Evolutionary conservation across 345 rosid species (phyloP), one percentile per base, ranked within the genome.

Genomic region (Conringia planisiliqua): DNA sequence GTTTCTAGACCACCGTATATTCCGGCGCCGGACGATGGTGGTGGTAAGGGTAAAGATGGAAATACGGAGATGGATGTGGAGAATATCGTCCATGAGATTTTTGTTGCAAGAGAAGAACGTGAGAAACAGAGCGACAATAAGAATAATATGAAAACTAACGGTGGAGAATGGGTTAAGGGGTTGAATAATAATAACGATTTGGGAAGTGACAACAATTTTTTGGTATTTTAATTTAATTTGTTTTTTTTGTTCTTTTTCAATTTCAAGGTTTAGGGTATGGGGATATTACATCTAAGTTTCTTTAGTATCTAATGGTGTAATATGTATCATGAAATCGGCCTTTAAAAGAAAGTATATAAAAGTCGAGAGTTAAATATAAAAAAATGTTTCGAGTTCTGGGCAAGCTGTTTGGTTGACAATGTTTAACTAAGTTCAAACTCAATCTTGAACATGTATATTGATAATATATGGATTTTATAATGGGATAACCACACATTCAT

Each of bases 1-100:
- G 68, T 94, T 29, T 43, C 81, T 5, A 76, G 98, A 73, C 90
- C 98, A 5, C 96, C 98, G 47, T 84, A 84, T 62, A 82, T 91
- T 62, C 98, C 98, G 12, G 18, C 60, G 17, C 33, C 18, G 36
- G 57, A 54, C 5, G 76, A 43, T 72, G 71, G 48, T 1, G 69
- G 26, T 7, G 57, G 13, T 6, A 59, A 32, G 12, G 84, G 73
- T n/a, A 70, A 66, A 30, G 52, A 4, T 18, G 81, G 55, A 13
- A 66, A 13, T 20, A 79, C 43, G 11, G 68, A 70, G 61, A 51
- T 86, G 5, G 89, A 91, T 47, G 86, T 91, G 74, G 98, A 91
- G 85, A 39, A 40, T 9, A 86, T 93, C 13, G 96, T 86, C 57
- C 81, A 87, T 63, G 83, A 75, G 58, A 73, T 89, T 62, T 91